phyloP scores from a whole-genome alignment of 2,329 filamentous ascomycete genomes.

The Pezicula carpinea region DNA sequence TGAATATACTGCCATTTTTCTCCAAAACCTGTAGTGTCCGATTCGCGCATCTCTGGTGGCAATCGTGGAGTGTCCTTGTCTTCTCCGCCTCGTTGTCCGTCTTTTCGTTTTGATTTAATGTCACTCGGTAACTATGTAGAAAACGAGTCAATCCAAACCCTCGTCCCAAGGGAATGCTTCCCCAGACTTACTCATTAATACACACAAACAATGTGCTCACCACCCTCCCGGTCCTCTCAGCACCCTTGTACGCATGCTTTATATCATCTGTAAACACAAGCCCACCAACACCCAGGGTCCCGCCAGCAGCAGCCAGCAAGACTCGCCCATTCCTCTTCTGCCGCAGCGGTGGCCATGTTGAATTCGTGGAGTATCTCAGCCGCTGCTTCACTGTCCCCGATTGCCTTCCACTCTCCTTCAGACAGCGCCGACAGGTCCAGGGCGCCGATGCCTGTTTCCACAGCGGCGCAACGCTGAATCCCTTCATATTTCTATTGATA shows the following conservation, averaged over 20 bases:
- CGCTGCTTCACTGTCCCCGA: not conserved
- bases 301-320: conserved; percentile 17
- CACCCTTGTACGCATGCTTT: conserved; percentile 69
- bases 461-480: conserved; percentile 16
- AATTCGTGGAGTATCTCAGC: conserved; percentile 1
- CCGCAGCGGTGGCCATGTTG: not conserved
- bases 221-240: conserved; percentile 75
- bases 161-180: not conserved
- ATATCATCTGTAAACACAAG: conserved; percentile 63
- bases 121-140: conserved; percentile 71
- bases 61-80: conserved; percentile 67
- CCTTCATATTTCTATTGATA: conserved; percentile 19
- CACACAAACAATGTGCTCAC: conserved; percentile 69
- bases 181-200: conserved; percentile 73
- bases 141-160: not conserved
- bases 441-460: conserved; percentile 6
- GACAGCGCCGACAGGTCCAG: conserved; percentile 26
- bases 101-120: conserved; percentile 66
- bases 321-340: conserved; percentile 13
- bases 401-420: conserved; percentile 8
- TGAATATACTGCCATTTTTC: conserved; percentile 96
- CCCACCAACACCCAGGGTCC: conserved; percentile 19
- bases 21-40: conserved; percentile 83
- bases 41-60: conserved; percentile 88
- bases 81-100: conserved; percentile 59